Percentiles rank a stretch among this genome's conserved stretches.
phyloP scores from a whole-genome alignment of 352 stramenopile species.

The Phytophthora hybrid region DNA sequence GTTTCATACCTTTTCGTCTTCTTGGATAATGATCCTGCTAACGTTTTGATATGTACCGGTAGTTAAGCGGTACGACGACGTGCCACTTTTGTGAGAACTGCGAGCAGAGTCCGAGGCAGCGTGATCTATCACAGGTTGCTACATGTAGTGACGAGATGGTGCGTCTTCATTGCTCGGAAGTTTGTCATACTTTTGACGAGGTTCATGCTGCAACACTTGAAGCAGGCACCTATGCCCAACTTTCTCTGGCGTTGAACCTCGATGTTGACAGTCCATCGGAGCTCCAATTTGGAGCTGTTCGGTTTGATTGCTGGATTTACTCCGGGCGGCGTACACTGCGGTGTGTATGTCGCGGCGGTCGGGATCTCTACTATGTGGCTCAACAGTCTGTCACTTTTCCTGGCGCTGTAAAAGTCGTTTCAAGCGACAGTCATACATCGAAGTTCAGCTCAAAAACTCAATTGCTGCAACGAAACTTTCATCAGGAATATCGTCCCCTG shows the following conservation, averaged over 20 bases:
- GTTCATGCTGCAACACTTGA: slow-evolving; percentile 4
- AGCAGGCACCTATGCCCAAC: slow-evolving; percentile 1
- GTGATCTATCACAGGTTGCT: background rate
- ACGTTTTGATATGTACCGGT: too few relatives aligned
- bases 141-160: background rate
- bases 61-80: slow-evolving; percentile 1
- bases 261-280: background rate
- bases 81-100: slow-evolving; percentile 16
- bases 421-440: too few relatives aligned
- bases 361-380: too few relatives aligned
- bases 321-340: too few relatives aligned
- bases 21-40: too few relatives aligned
- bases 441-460: too few relatives aligned
- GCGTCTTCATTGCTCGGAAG: slow-evolving; percentile 1
- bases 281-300: background rate
- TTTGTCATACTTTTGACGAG: slow-evolving; percentile 18
- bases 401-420: too few relatives aligned
- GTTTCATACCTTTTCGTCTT: slow-evolving; percentile 5
- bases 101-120: background rate
- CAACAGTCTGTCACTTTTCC: too few relatives aligned
- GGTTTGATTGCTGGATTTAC: background rate
- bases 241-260: background rate
- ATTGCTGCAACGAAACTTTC: too few relatives aligned
- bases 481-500: too few relatives aligned
- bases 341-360: too few relatives aligned